Conservation (phyloP, 352 stramenopile genomes). For the Pythium dissimile region DNA sequence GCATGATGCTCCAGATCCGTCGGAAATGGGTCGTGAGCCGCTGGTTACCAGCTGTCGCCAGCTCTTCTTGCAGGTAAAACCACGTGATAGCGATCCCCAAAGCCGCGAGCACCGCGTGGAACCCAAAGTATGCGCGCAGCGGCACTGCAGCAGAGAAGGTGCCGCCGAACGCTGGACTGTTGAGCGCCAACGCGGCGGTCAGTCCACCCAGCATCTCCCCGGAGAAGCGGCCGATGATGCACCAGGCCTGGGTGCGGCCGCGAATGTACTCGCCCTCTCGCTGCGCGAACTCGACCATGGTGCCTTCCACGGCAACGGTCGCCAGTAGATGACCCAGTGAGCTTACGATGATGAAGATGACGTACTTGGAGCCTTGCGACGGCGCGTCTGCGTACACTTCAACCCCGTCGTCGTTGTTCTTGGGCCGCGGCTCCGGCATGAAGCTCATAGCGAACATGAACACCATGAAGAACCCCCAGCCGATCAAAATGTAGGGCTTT, state of each 20-base stretch:
- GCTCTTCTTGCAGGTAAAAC: constrained; percentile 8
- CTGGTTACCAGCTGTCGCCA: neutral
- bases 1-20: constrained; percentile 18
- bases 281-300: constrained; percentile 23
- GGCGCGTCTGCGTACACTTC: neutral
- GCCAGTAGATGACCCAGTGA: constrained; percentile 8
- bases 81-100: constrained; percentile 8
- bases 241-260: constrained; percentile 11
- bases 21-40: constrained; percentile 4
- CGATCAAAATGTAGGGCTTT: constrained; percentile 35
- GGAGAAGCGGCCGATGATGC: constrained; percentile 10
- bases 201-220: constrained; percentile 7
- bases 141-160: constrained; percentile 11
- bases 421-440: constrained; percentile 5
- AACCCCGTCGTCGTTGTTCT: neutral
- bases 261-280: constrained; percentile 16
- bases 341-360: constrained; percentile 7
- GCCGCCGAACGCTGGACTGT: constrained; percentile 14
- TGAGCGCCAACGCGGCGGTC: neutral
- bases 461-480: constrained; percentile 10
- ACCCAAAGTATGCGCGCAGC: constrained; percentile 4
- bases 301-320: constrained; percentile 6
- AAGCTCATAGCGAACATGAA: constrained; percentile 20
- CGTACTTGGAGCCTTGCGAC: constrained; percentile 3
- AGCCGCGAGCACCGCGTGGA: neutral